Percentiles rank a stretch among this genome's conserved stretches.
Conservation (phyloP, 805 yeast genomes). For the Pichia californica region DNA sequence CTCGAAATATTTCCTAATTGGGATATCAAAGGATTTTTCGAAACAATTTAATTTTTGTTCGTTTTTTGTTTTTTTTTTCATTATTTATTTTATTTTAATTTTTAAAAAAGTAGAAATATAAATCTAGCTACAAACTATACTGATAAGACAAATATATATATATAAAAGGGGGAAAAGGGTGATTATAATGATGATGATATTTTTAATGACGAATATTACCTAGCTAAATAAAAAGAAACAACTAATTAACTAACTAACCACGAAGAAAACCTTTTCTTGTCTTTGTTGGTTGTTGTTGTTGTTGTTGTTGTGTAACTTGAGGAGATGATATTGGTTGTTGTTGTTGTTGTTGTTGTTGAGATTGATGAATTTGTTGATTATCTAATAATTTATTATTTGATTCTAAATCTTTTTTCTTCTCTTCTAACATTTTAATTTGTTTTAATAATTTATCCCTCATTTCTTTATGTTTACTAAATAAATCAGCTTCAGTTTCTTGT, state of each 20-base stretch:
- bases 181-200: too few relatives aligned
- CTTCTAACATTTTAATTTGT: slow-evolving; percentile 86
- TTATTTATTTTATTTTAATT: too few relatives aligned
- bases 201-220: too few relatives aligned
- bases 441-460: slow-evolving; percentile 90
- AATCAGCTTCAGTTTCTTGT: slow-evolving; percentile 93
- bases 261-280: slow-evolving; percentile 79
- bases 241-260: slow-evolving; percentile 16
- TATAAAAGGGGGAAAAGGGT: too few relatives aligned
- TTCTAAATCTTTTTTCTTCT: slow-evolving; percentile 77
- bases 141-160: too few relatives aligned
- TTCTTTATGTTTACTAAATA: slow-evolving; percentile 91
- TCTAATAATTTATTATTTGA: slow-evolving; percentile 27
- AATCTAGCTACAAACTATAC: not conserved
- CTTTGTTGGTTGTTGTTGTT: slow-evolving; percentile 42
- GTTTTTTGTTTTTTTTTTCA: too few relatives aligned
- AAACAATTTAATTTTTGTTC: too few relatives aligned
- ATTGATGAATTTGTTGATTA: not conserved
- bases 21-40: slow-evolving; percentile 16
- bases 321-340: not conserved
- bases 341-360: slow-evolving; percentile 27
- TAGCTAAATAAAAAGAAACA: too few relatives aligned
- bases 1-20: slow-evolving; percentile 13
- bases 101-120: not conserved
- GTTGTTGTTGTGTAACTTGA: slow-evolving; percentile 14